phyloP scores from a whole-genome alignment of 1,284 basidiomycete genomes.

The Apiotrichum sp. region DNA sequence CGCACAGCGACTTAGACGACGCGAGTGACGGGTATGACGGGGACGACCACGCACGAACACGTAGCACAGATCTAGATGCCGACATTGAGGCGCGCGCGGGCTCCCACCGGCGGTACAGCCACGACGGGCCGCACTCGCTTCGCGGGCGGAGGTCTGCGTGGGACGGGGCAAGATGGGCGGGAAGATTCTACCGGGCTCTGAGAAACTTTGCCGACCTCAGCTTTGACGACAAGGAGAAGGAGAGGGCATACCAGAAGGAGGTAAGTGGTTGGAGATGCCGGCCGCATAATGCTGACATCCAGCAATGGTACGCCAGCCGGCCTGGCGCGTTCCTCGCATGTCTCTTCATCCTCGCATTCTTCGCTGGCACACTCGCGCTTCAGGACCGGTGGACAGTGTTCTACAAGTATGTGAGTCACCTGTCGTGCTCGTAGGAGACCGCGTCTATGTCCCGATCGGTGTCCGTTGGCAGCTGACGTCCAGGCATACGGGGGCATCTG shows the following conservation, averaged over 20 bases:
- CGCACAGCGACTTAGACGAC: neutral
- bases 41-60: neutral
- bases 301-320: neutral
- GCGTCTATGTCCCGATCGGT: too few species aligned
- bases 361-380: neutral
- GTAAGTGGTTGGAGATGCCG: slow-evolving; percentile 17
- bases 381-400: neutral
- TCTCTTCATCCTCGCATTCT: neutral
- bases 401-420: slow-evolving; percentile 28
- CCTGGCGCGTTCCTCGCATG: neutral
- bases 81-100: too few species aligned
- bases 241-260: slow-evolving; percentile 36
- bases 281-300: neutral
- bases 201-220: slow-evolving; percentile 39
- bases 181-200: neutral
- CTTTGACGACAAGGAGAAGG: slow-evolving; percentile 39
- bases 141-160: neutral
- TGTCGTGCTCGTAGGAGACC: slow-evolving; percentile 23
- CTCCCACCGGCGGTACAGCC: too few species aligned
- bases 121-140: neutral
- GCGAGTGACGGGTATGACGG: neutral
- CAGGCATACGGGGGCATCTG: slow-evolving; percentile 31
- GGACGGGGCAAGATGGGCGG: neutral
- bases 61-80: too few species aligned
- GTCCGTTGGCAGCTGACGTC: slow-evolving; percentile 10